These are phyloP conservation scores for Hibiscus trionum DNA, from an alignment of 345 rosid species.

Conservation along the genomic window DNA sequence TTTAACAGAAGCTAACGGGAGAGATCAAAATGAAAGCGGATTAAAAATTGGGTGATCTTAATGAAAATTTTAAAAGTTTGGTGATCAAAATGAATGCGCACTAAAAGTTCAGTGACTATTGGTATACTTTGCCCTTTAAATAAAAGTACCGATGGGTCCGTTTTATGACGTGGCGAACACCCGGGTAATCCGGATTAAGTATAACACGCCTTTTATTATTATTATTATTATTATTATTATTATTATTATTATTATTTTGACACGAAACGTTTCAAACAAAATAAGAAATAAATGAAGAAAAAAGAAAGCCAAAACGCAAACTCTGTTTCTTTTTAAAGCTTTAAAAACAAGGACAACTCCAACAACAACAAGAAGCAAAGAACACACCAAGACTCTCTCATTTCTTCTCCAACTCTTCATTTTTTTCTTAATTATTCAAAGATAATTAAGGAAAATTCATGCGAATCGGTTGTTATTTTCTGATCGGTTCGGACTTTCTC, in stretches of 20 bases:
- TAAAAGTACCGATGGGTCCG: neutral
- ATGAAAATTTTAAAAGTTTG: too few relatives aligned
- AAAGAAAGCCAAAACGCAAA: neutral
- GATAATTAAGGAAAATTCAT: neutral
- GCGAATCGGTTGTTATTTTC: neutral
- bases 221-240: neutral
- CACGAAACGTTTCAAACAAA: neutral
- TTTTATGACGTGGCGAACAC: conserved; percentile 5
- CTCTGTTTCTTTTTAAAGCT: neutral
- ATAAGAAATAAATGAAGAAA: neutral
- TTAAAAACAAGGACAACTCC: neutral
- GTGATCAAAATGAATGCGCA: too few relatives aligned
- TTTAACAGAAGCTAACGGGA: too few relatives aligned
- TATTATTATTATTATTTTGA: too few relatives aligned
- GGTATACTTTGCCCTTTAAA: too few relatives aligned
- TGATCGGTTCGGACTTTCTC: neutral
- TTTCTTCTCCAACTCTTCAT: neutral
- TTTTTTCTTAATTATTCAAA: neutral
- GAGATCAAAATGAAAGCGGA: too few relatives aligned
- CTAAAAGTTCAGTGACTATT: too few relatives aligned
- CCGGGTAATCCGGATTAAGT: conserved; percentile 6
- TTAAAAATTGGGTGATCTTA: too few relatives aligned
- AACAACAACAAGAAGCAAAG: neutral
- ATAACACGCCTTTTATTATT: neutral
- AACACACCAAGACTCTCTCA: neutral